Percentiles rank a stretch among this genome's conserved stretches.
Conservation (phyloP, 257 asterid genomes). For the Agastache rugosa region DNA sequence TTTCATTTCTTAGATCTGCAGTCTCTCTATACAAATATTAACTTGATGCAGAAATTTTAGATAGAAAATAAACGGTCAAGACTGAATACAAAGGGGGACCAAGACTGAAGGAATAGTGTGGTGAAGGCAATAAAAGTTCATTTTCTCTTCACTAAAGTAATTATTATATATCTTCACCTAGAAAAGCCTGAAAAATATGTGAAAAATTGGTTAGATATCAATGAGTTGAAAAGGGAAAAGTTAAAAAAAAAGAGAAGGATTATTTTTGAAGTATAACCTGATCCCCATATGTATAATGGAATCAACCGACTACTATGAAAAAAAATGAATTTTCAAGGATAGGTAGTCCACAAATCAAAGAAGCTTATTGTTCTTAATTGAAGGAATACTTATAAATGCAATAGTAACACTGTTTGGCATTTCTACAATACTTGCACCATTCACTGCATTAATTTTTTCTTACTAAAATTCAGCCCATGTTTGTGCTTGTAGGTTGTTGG, state of each 20-base stretch:
- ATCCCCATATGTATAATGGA: not conserved
- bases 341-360: not conserved
- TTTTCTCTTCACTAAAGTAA: not conserved
- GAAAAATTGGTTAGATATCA: not conserved
- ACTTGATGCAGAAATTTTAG: slow-evolving; percentile 11
- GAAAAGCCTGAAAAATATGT: not conserved
- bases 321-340: not conserved
- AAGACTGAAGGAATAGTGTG: not conserved
- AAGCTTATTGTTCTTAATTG: not conserved
- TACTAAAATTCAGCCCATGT: slow-evolving; percentile 25
- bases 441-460: not conserved
- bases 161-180: not conserved
- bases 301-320: not conserved
- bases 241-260: not conserved
- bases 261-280: not conserved
- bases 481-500: slow-evolving; percentile 70
- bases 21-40: not conserved
- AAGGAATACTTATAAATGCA: not conserved
- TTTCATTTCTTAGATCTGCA: not conserved
- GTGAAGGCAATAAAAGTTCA: not conserved
- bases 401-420: not conserved
- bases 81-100: not conserved
- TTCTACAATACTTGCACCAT: not conserved
- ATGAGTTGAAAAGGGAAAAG: not conserved
- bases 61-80: slow-evolving; percentile 1